phyloP scores from a whole-genome alignment of 2,329 filamentous ascomycete genomes.

The Curvularia sp. region DNA sequence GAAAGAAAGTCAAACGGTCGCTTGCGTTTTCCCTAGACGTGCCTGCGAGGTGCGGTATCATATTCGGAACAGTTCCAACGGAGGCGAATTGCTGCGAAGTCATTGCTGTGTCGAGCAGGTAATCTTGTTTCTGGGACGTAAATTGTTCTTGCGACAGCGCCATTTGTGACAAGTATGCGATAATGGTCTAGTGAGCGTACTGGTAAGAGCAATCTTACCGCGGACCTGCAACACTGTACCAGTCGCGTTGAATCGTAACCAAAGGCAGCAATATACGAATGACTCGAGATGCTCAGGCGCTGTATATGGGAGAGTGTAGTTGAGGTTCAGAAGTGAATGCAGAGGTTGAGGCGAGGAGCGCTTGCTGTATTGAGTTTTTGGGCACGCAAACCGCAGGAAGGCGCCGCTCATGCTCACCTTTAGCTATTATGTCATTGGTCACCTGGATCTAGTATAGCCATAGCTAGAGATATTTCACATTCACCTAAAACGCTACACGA shows the following conservation, averaged over 20 bases:
- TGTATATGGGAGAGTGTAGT: neutral
- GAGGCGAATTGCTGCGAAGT: neutral
- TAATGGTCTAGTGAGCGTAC: neutral
- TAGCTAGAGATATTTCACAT: neutral
- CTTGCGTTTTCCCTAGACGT: neutral
- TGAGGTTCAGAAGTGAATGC: neutral
- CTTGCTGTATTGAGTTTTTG: neutral
- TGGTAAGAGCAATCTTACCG: neutral
- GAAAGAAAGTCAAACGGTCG: neutral
- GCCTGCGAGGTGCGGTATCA: neutral
- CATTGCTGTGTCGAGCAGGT: neutral
- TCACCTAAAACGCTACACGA: neutral
- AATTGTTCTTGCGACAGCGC: neutral
- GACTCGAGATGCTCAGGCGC: no score
- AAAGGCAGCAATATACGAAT: no score
- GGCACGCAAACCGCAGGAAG: neutral
- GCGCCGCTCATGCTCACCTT: neutral
- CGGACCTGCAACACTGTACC: neutral
- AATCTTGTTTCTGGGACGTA: neutral
- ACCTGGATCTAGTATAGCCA: neutral
- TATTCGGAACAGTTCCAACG: slow-evolving; percentile 8
- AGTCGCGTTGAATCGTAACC: neutral
- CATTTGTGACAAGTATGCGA: neutral
- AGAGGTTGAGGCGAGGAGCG: neutral
- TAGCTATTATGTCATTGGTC: neutral